Base-by-base conservation (phyloP, 2,329 filamentous ascomycete species). In the Aspergillus flavus region DNA sequence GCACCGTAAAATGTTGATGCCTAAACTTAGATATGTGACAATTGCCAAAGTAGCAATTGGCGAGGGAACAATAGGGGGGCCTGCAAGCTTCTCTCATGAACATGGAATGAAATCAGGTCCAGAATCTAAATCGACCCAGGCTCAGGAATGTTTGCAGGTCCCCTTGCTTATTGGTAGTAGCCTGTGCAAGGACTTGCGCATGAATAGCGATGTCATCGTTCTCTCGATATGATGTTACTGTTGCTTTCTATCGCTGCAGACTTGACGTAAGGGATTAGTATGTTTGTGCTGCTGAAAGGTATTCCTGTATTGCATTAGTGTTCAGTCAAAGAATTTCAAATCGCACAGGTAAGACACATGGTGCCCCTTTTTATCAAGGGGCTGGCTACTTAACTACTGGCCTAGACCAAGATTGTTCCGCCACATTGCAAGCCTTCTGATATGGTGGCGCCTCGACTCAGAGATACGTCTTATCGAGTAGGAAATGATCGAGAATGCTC, bases 131-230 rank as follows among this genome's bases (percentile, higher is more conserved):
- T n/a, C 56, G 14, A 46, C 52, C 30, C 54, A 34, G 39, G 11
- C 23, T 45, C 46, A 28, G 46, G 55, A 39, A 46, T 62, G 34
- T 48, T 48, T 54, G 56, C 39, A 55, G 19, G 39, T 54, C 57
- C 56, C 59, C 61, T 62, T 62, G 56, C 61, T 55, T 36, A 41
- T 57, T 41, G 30, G 55, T 55, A 54, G 48, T 34, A 58, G 34
- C 36, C 28, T 46, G 53, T 36, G 48, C 46, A 55, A 61, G 59
- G 59, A 58, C 30, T 23, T 34, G 19, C n/a, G 19, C 46, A 57
- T 41, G 39, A 34, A 12, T 6, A 43, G 39, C 30, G 43, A 36
- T 34, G 6, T 16, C 48, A 21, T 36, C 34, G 11, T 52, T 46
- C 59, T 32, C 16, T 41, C 12, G n/a, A 41, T 26, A 19, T 19